Base-by-base conservation (phyloP, 345 rosid genomes). In the Ceriops zippeliana region DNA sequence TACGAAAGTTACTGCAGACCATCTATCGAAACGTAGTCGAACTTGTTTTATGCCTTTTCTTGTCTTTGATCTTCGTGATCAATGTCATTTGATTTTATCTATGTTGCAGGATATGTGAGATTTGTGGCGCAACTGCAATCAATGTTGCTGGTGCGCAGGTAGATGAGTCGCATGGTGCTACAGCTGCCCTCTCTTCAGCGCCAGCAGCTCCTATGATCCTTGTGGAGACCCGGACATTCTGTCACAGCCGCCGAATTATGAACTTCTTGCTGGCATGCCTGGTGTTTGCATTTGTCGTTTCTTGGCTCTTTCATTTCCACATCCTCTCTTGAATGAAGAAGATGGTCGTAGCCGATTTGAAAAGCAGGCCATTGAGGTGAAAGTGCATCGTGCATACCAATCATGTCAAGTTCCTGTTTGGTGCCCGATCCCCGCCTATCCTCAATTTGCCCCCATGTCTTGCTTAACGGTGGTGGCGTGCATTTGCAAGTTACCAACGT, bases 221-320 rank as follows among this genome's bases (percentile, higher is more conserved):
- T 11, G 77, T 79, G 32, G 87, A 83, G 77, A 56, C 79, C 57
- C 79, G 72, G 35, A 78, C 78, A 68, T 76, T 77, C 62, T 87
- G 92, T 84, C 85, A 82, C 59, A 81, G 90, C 68, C 92, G 86
- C 28, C 88, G 83, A 4, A 60, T 86, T 31, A 82, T 87, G 87
- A 87, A 87, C 63, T 82, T 84, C 72, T 73, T 84, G 69, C 85
- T 87, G 19, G 88, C 86, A 5, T 83, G 78, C 72, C 79, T 85
- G 86, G 79, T 85, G 49, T 78, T 87, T 0, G 88, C 92, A 24
- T 87, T 87, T 67, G 66, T 87, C 63, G 78, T 85, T 69, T 87
- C 92, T 7, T 85, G 92, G 92, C 84, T 87, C 26, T 87, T 85
- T 62, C 92, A 87, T 74, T 85, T 83, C 66, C 76, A 76, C 67